Evolutionary conservation across 1,139 yeast species (phyloP).

Genomic region (Yamadazyma sp.): DNA sequence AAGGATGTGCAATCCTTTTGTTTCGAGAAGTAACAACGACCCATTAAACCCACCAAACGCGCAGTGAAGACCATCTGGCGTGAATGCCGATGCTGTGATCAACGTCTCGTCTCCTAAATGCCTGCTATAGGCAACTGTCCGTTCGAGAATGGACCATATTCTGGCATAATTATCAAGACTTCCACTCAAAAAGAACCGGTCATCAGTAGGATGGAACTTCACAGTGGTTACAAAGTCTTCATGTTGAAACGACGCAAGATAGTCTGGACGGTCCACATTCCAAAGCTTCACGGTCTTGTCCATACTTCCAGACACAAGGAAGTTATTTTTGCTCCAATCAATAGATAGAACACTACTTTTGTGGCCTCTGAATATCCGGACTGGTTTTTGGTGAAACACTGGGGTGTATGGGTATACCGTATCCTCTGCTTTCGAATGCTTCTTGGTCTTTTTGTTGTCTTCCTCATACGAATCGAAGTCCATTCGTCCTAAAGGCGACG

Average conservation of each 20-base stretch:
- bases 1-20: slow-evolving; percentile 59
- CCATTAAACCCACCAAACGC: slow-evolving; percentile 87
- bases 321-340: slow-evolving; percentile 89
- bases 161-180: slow-evolving; percentile 78
- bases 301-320: slow-evolving; percentile 78
- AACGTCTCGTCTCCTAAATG: slow-evolving; percentile 55
- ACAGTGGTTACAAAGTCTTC: slow-evolving; percentile 83
- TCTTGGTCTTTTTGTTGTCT: slow-evolving; percentile 8
- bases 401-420: slow-evolving; percentile 57
- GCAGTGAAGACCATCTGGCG: slow-evolving; percentile 67
- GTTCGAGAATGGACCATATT: slow-evolving; percentile 81
- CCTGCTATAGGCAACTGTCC: slow-evolving; percentile 31
- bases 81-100: slow-evolving; percentile 68
- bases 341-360: slow-evolving; percentile 65
- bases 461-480: slow-evolving; percentile 32
- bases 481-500: slow-evolving; percentile 63
- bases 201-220: slow-evolving; percentile 83
- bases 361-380: slow-evolving; percentile 65
- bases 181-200: slow-evolving; percentile 82
- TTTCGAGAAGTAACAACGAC: slow-evolving; percentile 57
- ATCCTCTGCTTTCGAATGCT: slow-evolving; percentile 15
- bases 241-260: slow-evolving; percentile 67
- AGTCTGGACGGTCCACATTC: slow-evolving; percentile 71
- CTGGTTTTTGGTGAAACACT: slow-evolving; percentile 73
- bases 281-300: slow-evolving; percentile 82